Percentiles rank a stretch among this genome's conserved stretches.
Conservation (phyloP, 108 stramenopile species). For the Nitzschia inconspicua region DNA sequence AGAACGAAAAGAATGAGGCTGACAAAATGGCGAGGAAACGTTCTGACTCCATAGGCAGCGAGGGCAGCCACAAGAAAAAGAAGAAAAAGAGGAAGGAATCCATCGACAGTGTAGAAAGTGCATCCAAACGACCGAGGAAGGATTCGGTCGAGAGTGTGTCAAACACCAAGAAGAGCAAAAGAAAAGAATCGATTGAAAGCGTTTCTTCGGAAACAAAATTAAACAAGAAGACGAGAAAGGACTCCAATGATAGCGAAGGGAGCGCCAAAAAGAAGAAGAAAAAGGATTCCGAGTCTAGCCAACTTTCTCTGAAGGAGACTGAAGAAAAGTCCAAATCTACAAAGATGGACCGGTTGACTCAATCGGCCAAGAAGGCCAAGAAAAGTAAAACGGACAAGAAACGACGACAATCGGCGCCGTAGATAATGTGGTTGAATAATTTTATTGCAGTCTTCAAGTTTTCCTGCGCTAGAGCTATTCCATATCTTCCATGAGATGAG, state of each 20-base stretch:
- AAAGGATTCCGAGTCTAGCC: slow-evolving; percentile 2
- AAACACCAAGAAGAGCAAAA: slow-evolving; percentile 5
- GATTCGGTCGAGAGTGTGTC: too few relatives aligned
- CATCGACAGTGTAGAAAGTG: slow-evolving; percentile 5
- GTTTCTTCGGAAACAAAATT: slow-evolving; percentile 5
- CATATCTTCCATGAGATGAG: too few relatives aligned
- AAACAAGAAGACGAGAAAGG: slow-evolving; percentile 7
- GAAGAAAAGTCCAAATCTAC: not conserved
- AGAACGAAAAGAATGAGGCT: slow-evolving; percentile 6
- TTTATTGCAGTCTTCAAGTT: too few relatives aligned
- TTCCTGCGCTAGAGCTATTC: too few relatives aligned
- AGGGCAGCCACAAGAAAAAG: slow-evolving; percentile 14
- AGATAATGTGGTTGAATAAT: not conserved
- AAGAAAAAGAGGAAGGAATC: slow-evolving; percentile 24
- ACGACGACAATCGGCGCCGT: slow-evolving; percentile 18
- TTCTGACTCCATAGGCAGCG: not conserved
- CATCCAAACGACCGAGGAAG: too few relatives aligned
- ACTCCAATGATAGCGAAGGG: not conserved
- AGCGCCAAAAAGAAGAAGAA: not conserved
- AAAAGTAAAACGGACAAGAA: slow-evolving; percentile 20
- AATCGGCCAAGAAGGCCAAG: slow-evolving; percentile 16
- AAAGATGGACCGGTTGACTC: not conserved
- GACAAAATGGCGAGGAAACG: slow-evolving; percentile 11
- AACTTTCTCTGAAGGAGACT: too few relatives aligned
- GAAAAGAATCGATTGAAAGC: slow-evolving; percentile 16